These are phyloP conservation scores for Leccinum subtestaceum DNA, from an alignment of 768 basidiomycete species.

Conservation along the genomic window DNA sequence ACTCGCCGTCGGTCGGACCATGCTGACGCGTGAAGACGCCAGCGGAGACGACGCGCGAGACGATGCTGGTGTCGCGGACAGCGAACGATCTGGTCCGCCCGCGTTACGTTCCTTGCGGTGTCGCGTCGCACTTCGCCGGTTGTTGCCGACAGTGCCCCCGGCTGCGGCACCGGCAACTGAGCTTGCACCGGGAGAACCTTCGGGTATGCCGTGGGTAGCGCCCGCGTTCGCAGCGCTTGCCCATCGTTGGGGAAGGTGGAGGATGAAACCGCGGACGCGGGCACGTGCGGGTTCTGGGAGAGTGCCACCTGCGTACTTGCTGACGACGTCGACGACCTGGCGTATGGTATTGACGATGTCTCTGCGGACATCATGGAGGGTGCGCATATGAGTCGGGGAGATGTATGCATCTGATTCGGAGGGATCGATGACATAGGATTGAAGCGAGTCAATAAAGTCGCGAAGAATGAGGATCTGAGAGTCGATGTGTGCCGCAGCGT, in stretches of 20 bases:
- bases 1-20: constrained; percentile 40
- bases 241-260: constrained; percentile 82
- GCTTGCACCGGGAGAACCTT: constrained; percentile 32
- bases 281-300: constrained; percentile 80
- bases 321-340: constrained; percentile 85
- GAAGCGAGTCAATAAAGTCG: constrained; percentile 75
- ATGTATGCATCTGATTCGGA: constrained; percentile 31
- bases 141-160: constrained; percentile 18
- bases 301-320: constrained; percentile 80
- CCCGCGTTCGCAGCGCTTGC: constrained; percentile 41
- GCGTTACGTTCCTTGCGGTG: constrained; percentile 40
- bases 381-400: constrained; percentile 55
- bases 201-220: constrained; percentile 20
- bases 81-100: constrained; percentile 32
- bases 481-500: constrained; percentile 84
- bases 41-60: constrained; percentile 37
- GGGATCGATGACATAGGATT: constrained; percentile 33
- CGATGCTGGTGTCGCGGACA: constrained; percentile 31
- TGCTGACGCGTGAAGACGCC: constrained; percentile 21
- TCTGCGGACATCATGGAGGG: constrained; percentile 68
- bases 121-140: constrained; percentile 20
- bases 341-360: constrained; percentile 89
- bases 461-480: constrained; percentile 82
- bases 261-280: constrained; percentile 72
- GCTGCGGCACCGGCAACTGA: constrained; percentile 36